These are phyloP conservation scores for Penicillium sp. DNA, from an alignment of 2,329 filamentous ascomycete species.

Conservation along the genomic window DNA sequence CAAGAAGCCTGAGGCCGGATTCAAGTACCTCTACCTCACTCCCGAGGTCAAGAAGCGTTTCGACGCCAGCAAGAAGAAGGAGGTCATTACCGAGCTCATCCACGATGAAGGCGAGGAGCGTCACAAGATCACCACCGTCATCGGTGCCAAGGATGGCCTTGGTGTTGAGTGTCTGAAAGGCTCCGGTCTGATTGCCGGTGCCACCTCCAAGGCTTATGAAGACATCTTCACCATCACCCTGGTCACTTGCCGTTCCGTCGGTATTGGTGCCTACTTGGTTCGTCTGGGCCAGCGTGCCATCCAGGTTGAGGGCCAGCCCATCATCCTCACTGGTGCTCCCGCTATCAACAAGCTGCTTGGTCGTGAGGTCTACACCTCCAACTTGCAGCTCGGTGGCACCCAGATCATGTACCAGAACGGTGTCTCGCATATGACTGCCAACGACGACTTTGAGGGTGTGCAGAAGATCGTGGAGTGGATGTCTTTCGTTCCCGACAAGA, in stretches of 20 bases:
- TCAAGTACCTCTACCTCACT: constrained; percentile 95
- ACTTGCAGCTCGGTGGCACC: constrained; percentile 98
- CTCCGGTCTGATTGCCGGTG: constrained; percentile 96
- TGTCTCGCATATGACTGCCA: constrained; percentile 98
- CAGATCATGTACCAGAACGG: constrained; percentile 99
- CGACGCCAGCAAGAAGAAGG: constrained; percentile 69
- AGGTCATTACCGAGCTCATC: constrained; percentile 84
- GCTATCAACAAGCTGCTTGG: constrained; percentile 98
- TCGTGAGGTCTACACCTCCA: constrained; percentile 97
- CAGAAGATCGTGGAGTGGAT: constrained; percentile 98
- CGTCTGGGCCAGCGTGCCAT: constrained; percentile 97
- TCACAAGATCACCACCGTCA: constrained; percentile 88
- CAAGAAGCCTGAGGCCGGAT: constrained; percentile 76
- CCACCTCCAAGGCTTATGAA: constrained; percentile 93
- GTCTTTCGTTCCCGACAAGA: constrained; percentile 94
- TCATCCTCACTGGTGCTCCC: constrained; percentile 95
- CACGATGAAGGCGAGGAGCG: constrained; percentile 83
- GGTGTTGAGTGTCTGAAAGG: constrained; percentile 97
- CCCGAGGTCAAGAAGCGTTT: constrained; percentile 83
- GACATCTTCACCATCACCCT: constrained; percentile 98
- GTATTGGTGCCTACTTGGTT: constrained; percentile 98
- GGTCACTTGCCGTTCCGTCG: constrained; percentile 96
- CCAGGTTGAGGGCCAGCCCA: constrained; percentile 97
- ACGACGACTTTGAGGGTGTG: constrained; percentile 95
- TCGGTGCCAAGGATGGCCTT: constrained; percentile 91